Conservation (phyloP, 176 grass and related monocot genomes). For the Zoysia japonica region DNA sequence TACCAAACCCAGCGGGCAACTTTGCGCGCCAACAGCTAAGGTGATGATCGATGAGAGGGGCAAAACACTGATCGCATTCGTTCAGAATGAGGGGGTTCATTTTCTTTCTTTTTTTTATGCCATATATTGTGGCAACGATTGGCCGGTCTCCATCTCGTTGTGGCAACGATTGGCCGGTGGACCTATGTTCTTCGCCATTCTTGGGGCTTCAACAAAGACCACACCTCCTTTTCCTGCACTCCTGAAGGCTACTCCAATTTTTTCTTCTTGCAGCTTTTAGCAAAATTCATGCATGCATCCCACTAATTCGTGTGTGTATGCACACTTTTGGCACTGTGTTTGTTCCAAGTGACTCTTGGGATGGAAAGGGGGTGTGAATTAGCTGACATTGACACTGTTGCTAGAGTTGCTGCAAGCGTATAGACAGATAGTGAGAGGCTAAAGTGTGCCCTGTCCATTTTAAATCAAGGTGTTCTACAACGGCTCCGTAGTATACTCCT, state of each 20-base stretch:
- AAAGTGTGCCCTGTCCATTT: neutral
- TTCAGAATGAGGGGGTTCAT: too few relatives aligned
- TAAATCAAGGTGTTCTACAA: neutral
- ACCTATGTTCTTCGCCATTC: slow-evolving; percentile 9
- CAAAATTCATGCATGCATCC: slow-evolving; percentile 10
- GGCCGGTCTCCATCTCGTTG: slow-evolving; percentile 28
- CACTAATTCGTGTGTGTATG: neutral
- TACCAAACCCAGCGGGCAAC: too few relatives aligned
- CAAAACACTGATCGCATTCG: too few relatives aligned
- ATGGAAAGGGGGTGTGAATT: neutral
- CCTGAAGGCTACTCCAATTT: neutral
- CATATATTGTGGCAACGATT: too few relatives aligned
- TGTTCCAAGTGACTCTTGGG: slow-evolving; percentile 19
- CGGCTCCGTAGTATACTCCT: neutral
- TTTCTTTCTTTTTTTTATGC: too few relatives aligned
- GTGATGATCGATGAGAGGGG: too few relatives aligned
- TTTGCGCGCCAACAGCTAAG: too few relatives aligned
- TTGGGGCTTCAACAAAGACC: slow-evolving; percentile 29
- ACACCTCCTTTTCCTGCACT: neutral
- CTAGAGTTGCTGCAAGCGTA: too few relatives aligned
- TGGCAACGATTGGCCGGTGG: slow-evolving; percentile 30
- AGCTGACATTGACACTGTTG: neutral
- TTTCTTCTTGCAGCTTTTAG: neutral
- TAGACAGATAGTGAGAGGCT: neutral
- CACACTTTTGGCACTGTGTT: neutral